Evolutionary conservation across 495 filamentous ascomycete genomes (phyloP).

Genomic region (Echria macrotheca): DNA sequence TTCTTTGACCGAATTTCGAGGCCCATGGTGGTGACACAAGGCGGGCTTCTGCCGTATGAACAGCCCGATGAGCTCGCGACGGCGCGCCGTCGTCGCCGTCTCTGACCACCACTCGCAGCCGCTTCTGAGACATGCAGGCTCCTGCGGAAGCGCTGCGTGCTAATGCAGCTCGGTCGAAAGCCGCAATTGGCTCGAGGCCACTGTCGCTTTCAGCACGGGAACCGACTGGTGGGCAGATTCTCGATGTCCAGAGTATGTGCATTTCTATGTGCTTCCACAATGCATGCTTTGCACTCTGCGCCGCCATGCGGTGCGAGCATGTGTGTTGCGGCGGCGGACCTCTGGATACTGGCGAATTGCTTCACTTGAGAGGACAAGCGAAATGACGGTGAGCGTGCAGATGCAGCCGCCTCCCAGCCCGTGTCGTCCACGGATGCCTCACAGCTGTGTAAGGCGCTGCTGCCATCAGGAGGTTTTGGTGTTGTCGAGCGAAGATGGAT

Average conservation of each 20-base stretch:
- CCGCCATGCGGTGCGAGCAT: conserved; percentile 2
- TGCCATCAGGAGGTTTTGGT: too few species aligned
- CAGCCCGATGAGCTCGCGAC: not conserved
- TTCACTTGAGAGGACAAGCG: conserved; percentile 13
- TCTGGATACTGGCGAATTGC: conserved; percentile 5
- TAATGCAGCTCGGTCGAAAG: conserved; percentile 12
- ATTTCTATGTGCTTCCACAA: conserved; percentile 14
- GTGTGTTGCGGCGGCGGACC: not conserved
- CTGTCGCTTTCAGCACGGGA: conserved; percentile 1
- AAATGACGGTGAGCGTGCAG: conserved; percentile 21
- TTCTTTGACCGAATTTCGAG: too few species aligned
- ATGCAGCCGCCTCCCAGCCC: not conserved
- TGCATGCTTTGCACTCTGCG: conserved; percentile 7
- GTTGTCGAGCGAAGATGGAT: too few species aligned
- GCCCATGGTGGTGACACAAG: too few species aligned
- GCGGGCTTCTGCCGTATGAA: not conserved
- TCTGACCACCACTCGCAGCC: conserved; percentile 13
- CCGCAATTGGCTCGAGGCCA: conserved; percentile 17
- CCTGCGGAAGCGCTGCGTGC: conserved; percentile 22
- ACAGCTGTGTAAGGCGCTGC: too few species aligned
- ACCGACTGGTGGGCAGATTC: conserved; percentile 4
- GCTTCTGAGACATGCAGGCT: conserved; percentile 24
- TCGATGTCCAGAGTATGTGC: conserved; percentile 1
- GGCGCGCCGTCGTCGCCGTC: conserved; percentile 6
- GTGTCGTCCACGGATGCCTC: not conserved